Conservation (phyloP, 73 alveolate species). For the Stentor coeruleus region DNA sequence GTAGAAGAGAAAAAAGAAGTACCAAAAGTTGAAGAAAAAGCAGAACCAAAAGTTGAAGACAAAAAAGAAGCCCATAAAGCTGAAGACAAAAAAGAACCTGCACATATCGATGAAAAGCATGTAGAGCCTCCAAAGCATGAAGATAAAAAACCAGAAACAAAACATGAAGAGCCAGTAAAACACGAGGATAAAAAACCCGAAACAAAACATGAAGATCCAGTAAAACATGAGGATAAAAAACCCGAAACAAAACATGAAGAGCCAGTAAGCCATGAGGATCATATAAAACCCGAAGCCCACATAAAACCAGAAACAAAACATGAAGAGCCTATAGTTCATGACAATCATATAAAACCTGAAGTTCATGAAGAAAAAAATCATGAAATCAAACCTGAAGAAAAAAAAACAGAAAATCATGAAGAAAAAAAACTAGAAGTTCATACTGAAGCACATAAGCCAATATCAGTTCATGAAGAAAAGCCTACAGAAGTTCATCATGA, state of each 20-base stretch:
- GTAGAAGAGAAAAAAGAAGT: too few relatives aligned
- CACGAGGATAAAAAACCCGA: too few relatives aligned
- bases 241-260: neutral
- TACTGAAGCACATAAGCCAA: too few relatives aligned
- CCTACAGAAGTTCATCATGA: neutral
- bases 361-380: neutral
- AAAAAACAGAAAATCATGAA: neutral
- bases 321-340: too few relatives aligned
- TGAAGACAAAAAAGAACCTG: too few relatives aligned
- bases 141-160: neutral
- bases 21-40: too few relatives aligned
- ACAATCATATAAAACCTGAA: neutral
- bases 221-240: neutral
- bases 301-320: neutral
- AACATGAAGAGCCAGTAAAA: neutral
- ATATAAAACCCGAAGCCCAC: neutral
- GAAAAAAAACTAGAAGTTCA: too few relatives aligned
- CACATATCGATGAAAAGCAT: too few relatives aligned
- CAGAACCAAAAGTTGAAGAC: too few relatives aligned
- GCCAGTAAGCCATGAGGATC: neutral
- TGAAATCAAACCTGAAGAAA: neutral
- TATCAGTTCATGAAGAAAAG: neutral
- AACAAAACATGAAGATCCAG: neutral
- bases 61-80: too few relatives aligned
- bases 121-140: slow-evolving; percentile 9